Evolutionary conservation across 1,284 basidiomycete species (phyloP).

Genomic region (Boletellus sp.): DNA sequence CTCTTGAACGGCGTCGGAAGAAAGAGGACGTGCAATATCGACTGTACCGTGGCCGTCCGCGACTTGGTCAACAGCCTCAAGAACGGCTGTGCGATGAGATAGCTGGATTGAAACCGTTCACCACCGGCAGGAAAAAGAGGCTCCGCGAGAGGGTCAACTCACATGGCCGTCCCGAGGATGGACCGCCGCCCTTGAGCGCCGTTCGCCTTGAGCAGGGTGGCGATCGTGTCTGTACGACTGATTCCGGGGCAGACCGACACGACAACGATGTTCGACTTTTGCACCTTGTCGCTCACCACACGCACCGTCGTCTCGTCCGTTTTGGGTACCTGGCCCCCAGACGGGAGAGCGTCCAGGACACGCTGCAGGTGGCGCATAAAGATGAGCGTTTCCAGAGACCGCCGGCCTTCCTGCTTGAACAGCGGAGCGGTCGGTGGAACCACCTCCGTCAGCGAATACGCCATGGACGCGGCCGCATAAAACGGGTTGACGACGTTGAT

Average conservation of each 20-base stretch:
- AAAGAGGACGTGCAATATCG: conserved; percentile 67
- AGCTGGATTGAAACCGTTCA: conserved; percentile 37
- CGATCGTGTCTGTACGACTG: conserved; percentile 62
- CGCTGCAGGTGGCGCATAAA: conserved; percentile 74
- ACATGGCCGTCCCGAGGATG: conserved; percentile 45
- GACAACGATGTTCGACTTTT: conserved; percentile 69
- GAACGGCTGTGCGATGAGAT: conserved; percentile 57
- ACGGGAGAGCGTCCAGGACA: conserved; percentile 71
- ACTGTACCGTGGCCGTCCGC: conserved; percentile 54
- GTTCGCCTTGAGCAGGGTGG: conserved; percentile 52
- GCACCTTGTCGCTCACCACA: conserved; percentile 45
- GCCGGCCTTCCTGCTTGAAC: conserved; percentile 58
- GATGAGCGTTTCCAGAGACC: conserved; percentile 61
- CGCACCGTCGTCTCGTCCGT: conserved; percentile 45
- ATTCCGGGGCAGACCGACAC: conserved; percentile 72
- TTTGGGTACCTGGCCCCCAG: conserved; percentile 51
- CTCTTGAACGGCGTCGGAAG: conserved; percentile 72
- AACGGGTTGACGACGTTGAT: conserved; percentile 80
- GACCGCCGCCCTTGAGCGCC: conserved; percentile 35
- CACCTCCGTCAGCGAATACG: conserved; percentile 34
- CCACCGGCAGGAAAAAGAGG: background rate
- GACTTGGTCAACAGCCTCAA: conserved; percentile 63
- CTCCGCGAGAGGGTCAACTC: conserved; percentile 15
- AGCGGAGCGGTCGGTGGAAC: conserved; percentile 32
- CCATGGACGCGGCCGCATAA: conserved; percentile 69